phyloP scores from a whole-genome alignment of 2,329 filamentous ascomycete genomes.

The Penicillium fuscoglaucum region DNA sequence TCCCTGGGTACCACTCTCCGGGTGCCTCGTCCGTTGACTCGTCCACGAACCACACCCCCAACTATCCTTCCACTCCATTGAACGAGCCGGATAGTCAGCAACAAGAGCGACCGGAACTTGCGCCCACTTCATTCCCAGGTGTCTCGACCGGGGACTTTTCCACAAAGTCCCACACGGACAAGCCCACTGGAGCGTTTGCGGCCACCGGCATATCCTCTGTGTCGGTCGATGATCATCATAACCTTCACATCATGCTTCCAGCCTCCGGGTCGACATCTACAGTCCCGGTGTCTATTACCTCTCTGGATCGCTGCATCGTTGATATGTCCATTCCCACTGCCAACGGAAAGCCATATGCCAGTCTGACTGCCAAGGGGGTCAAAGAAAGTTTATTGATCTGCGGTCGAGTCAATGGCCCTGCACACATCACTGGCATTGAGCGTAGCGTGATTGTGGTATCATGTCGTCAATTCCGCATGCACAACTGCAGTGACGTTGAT shows the following conservation, averaged over 20 bases:
- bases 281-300: slow-evolving; percentile 70
- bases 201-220: slow-evolving; percentile 54
- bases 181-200: slow-evolving; percentile 56
- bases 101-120: slow-evolving; percentile 37
- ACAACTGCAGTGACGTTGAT: slow-evolving; percentile 77
- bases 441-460: slow-evolving; percentile 75
- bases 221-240: slow-evolving; percentile 64
- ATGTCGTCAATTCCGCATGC: slow-evolving; percentile 88
- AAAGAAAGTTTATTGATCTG: slow-evolving; percentile 71
- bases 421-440: slow-evolving; percentile 75
- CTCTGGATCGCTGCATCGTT: slow-evolving; percentile 70
- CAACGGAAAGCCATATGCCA: slow-evolving; percentile 66
- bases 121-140: slow-evolving; percentile 38
- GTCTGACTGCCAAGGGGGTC: slow-evolving; percentile 68
- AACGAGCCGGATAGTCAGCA: slow-evolving; percentile 38
- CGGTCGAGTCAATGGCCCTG: slow-evolving; percentile 74
- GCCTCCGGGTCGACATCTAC: slow-evolving; percentile 68
- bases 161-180: slow-evolving; percentile 25
- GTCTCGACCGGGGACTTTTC: slow-evolving; percentile 22
- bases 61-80: slow-evolving; percentile 39
- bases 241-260: slow-evolving; percentile 76
- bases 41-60: slow-evolving; percentile 37
- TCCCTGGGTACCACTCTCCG: slow-evolving; percentile 46
- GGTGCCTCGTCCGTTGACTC: slow-evolving; percentile 46
- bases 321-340: slow-evolving; percentile 71